Percentiles rank a stretch among this genome's conserved stretches.
phyloP scores from a whole-genome alignment of 495 filamentous ascomycete species.

The Elaphomyces granulatus region DNA sequence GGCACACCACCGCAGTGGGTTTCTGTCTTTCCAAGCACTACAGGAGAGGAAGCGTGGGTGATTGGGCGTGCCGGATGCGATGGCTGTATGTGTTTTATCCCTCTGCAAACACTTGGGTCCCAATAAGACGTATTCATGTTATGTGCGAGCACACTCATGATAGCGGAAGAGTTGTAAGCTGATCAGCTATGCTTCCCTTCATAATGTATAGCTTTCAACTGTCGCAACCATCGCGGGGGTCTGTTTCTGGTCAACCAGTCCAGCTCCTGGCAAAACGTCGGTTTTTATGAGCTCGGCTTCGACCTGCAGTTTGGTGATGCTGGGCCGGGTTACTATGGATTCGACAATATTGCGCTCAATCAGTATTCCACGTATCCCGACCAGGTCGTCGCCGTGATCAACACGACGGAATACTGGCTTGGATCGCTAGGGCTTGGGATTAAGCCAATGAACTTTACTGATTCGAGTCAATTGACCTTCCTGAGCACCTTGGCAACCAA shows the following conservation, averaged over 20 bases:
- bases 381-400: conserved; percentile 38
- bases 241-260: conserved; percentile 38
- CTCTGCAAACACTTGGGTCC: too few species aligned
- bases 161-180: too few species aligned
- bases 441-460: conserved; percentile 9
- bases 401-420: conserved; percentile 39
- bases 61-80: conserved; percentile 38
- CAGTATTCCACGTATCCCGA: conserved; percentile 30
- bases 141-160: too few species aligned
- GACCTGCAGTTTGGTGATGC: conserved; percentile 33
- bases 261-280: conserved; percentile 39
- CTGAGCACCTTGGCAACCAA: conserved; percentile 21
- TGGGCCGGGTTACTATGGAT: conserved; percentile 43
- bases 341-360: conserved; percentile 38
- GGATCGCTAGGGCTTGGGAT: conserved; percentile 42
- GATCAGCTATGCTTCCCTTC: not conserved
- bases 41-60: conserved; percentile 42
- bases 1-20: conserved; percentile 43
- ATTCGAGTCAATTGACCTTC: conserved; percentile 6
- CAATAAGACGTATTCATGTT: too few species aligned
- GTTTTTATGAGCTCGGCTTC: conserved; percentile 39
- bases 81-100: conserved; percentile 7
- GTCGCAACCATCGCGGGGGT: conserved; percentile 32
- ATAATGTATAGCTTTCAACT: conserved; percentile 9
- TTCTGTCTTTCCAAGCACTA: conserved; percentile 42